Evolutionary conservation across 1,284 basidiomycete genomes (phyloP).

Genomic region (Fomitiporia mediterranea): DNA sequence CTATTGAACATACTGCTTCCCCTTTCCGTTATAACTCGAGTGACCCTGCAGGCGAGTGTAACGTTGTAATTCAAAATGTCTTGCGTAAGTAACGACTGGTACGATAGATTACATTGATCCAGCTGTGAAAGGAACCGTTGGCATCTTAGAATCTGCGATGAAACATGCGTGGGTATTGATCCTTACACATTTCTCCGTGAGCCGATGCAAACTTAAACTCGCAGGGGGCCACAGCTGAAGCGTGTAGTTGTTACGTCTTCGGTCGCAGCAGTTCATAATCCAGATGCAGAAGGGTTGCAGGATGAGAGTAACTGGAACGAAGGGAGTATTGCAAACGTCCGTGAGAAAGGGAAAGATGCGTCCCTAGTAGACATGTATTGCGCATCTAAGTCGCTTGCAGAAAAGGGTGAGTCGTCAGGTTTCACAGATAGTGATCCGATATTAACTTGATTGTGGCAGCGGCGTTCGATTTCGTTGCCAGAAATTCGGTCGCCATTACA

Average conservation of each 20-base stretch:
- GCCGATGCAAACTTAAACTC: neutral
- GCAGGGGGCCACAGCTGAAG: neutral
- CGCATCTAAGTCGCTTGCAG: slow-evolving; percentile 4
- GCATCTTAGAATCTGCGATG: slow-evolving; percentile 50
- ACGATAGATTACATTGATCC: slow-evolving; percentile 36
- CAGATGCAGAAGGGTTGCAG: neutral
- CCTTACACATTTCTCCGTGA: slow-evolving; percentile 22
- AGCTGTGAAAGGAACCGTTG: slow-evolving; percentile 58
- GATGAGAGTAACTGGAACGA: slow-evolving; percentile 13
- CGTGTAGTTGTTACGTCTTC: slow-evolving; percentile 4
- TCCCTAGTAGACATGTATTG: slow-evolving; percentile 1
- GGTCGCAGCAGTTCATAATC: neutral
- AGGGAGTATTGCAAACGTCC: neutral
- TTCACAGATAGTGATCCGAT: neutral
- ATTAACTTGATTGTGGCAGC: slow-evolving; percentile 18
- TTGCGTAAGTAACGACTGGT: too few species aligned
- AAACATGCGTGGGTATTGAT: slow-evolving; percentile 44
- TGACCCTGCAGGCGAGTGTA: too few species aligned
- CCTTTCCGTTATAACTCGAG: slow-evolving; percentile 37
- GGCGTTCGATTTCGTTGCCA: slow-evolving; percentile 55
- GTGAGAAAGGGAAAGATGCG: slow-evolving; percentile 3
- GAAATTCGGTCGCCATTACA: slow-evolving; percentile 41
- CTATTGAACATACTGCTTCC: slow-evolving; percentile 54
- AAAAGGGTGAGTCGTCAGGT: neutral
- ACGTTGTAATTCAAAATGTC: too few species aligned